Conservation (phyloP, 2,329 filamentous ascomycete species). For the Tolypocladium endophyticum region DNA sequence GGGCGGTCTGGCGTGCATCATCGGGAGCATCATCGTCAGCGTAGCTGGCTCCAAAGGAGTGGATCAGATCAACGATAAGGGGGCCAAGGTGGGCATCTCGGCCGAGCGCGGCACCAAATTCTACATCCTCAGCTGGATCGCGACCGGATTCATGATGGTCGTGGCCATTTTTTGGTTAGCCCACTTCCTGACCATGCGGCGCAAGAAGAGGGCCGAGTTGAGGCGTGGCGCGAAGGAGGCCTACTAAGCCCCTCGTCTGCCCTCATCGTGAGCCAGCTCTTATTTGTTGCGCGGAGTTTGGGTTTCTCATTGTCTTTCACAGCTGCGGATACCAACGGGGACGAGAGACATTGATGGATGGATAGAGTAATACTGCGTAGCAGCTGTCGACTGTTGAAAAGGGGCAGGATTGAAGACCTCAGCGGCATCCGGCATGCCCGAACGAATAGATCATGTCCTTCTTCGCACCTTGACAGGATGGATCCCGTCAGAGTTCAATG, state of each 20-base stretch:
- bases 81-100: constrained; percentile 32
- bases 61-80: constrained; percentile 29
- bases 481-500: too few relatives aligned
- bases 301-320: neutral
- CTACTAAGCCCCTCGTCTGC: neutral
- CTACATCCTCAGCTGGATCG: constrained; percentile 34
- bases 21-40: constrained; percentile 33
- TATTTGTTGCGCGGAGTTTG: neutral
- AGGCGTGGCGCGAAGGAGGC: neutral
- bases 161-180: constrained; percentile 29
- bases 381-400: neutral
- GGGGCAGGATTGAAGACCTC: neutral
- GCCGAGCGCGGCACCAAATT: constrained; percentile 33
- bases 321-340: neutral
- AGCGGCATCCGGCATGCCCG: neutral
- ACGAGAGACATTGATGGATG: neutral
- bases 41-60: constrained; percentile 29
- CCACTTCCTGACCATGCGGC: constrained; percentile 19
- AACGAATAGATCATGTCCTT: neutral
- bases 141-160: constrained; percentile 32
- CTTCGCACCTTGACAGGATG: neutral
- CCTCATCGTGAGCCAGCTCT: neutral
- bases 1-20: constrained; percentile 24
- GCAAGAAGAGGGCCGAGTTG: constrained; percentile 8
- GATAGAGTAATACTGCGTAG: neutral